Evolutionary conservation across 345 rosid species (phyloP), one percentile per base, ranked within the genome.

Genomic region (Brassica incana): DNA sequence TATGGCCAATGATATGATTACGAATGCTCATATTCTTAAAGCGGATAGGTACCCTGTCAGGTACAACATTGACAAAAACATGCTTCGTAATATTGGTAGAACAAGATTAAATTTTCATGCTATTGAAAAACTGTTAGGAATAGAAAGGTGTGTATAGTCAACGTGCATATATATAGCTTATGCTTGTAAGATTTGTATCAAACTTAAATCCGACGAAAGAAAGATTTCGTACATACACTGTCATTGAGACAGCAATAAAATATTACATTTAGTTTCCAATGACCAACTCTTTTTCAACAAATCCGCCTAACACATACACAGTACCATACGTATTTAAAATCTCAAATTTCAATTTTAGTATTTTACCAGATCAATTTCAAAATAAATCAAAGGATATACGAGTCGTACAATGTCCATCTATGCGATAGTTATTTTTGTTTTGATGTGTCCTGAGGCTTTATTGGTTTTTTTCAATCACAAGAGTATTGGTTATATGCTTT

Each of bases 221-320:
- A 38, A 63, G 75, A 63, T 71, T 77, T 70, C 69, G 25, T 33
- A 48, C 75, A 33, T 62, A 62, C 52, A 60, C 38, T 62, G 20
- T 52, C 75, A 12, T 69, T 8, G 23, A 69, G 52, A 69, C 54
- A 77, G 3, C 12, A 62, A 69, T 33, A 33, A 54, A 54, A n/a
- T 48, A 45, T 33, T 11, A 16, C 10, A 27, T 16, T 15, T 29
- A 2, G 3, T 32, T 69, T 69, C 12, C 45, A 60, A 10, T 35
- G 71, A 15, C 3, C 10, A 23, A 70, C 20, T 70, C 29, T 6
- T 59, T 50, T 76, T 67, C 80, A 77, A 77, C 74, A 59, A 58
- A 45, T 61, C 52, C 20, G 61, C 69, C 79, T 59, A 76, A 36
- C 79, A 36, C 29, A 38, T 68, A 36, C 79, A 36, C 29, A 38